These are phyloP conservation scores for Litchi chinensis DNA, from an alignment of 345 rosid species.

Conservation along the genomic window DNA sequence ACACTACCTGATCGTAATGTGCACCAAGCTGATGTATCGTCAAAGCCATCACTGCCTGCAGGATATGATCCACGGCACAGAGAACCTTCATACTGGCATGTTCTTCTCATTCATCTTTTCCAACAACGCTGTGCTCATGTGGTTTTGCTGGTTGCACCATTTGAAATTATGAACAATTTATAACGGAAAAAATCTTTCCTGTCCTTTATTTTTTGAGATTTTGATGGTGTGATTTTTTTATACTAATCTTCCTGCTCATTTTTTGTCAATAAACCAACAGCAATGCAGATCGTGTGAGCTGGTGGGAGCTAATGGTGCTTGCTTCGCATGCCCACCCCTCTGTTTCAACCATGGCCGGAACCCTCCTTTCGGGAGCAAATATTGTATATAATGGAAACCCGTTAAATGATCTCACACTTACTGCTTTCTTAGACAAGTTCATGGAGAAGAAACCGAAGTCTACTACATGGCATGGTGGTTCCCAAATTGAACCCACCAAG, in stretches of 20 bases:
- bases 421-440: constrained; percentile 90
- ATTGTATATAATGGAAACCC: constrained; percentile 96
- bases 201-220: too few species aligned
- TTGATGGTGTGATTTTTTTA: neutral
- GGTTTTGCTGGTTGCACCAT: neutral
- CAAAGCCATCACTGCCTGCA: constrained; percentile 59
- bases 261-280: constrained; percentile 40
- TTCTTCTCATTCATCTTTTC: neutral
- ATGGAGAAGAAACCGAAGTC: constrained; percentile 97
- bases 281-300: constrained; percentile 78
- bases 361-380: constrained; percentile 83
- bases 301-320: constrained; percentile 95
- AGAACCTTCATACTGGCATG: constrained; percentile 88
- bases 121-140: neutral
- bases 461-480: constrained; percentile 91
- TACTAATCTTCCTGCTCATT: neutral
- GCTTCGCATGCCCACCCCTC: constrained; percentile 93
- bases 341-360: constrained; percentile 95
- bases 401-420: constrained; percentile 66
- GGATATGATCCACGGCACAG: constrained; percentile 93
- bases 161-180: neutral
- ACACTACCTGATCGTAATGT: constrained; percentile 28
- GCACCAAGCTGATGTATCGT: constrained; percentile 32
- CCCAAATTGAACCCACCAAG: constrained; percentile 95
- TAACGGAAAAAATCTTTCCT: neutral